Percentiles rank a stretch among this genome's conserved stretches.
phyloP scores from a whole-genome alignment of 2,329 filamentous ascomycete genomes.

The Botrytis fabae region DNA sequence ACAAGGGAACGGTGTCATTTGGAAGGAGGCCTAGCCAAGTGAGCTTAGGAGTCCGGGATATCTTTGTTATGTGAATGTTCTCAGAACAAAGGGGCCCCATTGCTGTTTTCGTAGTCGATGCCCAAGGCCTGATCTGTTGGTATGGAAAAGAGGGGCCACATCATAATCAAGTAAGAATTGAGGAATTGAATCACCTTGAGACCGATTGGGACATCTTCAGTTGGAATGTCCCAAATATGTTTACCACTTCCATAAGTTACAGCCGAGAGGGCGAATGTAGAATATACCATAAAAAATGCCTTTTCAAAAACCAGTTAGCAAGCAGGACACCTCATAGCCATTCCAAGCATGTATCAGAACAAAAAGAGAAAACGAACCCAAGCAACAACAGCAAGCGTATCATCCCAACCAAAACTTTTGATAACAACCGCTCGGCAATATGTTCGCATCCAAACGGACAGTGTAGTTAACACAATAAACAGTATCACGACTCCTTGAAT shows the following conservation, averaged over 20 bases:
- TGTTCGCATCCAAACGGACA: constrained; percentile 32
- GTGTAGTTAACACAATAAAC: constrained; percentile 42
- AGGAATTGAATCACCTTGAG: constrained; percentile 33
- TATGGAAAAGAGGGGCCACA: neutral
- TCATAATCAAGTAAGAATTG: neutral
- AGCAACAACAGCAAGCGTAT: constrained; percentile 24
- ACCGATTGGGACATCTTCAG: constrained; percentile 34
- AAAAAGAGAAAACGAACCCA: constrained; percentile 7
- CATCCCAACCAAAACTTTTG: constrained; percentile 37
- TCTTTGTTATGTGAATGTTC: neutral
- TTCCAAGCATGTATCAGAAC: neutral
- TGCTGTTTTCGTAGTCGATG: neutral
- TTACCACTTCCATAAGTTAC: constrained; percentile 37
- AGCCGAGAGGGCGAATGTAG: constrained; percentile 33
- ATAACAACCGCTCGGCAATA: constrained; percentile 34
- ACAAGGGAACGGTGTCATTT: neutral
- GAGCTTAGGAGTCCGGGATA: neutral
- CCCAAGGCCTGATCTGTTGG: neutral
- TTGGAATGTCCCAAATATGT: constrained; percentile 31
- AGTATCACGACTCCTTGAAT: constrained; percentile 41
- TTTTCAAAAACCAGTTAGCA: constrained; percentile 22
- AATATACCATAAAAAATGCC: constrained; percentile 34
- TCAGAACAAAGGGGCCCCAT: neutral
- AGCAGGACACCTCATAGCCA: neutral
- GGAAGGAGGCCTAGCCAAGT: neutral